A percentile compares a stretch with the other conserved stretches of the same genome.
Conservation (phyloP, 495 filamentous ascomycete species). For the Penicillium lividum region DNA sequence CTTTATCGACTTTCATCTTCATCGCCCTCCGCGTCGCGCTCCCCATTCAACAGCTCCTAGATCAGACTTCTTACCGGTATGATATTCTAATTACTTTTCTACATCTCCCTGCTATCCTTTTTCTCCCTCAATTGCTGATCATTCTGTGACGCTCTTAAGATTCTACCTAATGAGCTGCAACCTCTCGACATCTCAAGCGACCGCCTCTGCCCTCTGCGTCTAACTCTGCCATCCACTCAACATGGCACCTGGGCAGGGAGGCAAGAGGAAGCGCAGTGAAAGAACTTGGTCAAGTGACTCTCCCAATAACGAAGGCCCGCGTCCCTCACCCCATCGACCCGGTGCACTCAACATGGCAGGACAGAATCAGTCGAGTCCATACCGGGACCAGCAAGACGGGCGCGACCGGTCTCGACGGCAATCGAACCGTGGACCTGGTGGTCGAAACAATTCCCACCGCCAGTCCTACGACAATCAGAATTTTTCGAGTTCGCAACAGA, state of each 20-base stretch:
- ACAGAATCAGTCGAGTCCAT: conserved; percentile 43
- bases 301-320: conserved; percentile 46
- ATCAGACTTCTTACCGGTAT: conserved; percentile 21
- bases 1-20: conserved; percentile 26
- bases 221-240: conserved; percentile 25
- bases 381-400: conserved; percentile 45
- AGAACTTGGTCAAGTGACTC: conserved; percentile 53
- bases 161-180: conserved; percentile 44
- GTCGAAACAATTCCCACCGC: conserved; percentile 38
- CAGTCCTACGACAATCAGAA: conserved; percentile 35
- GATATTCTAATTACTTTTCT: not conserved
- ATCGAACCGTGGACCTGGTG: conserved; percentile 42
- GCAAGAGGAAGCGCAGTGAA: conserved; percentile 61
- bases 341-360: conserved; percentile 60
- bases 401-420: conserved; percentile 47
- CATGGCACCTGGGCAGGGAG: conserved; percentile 55
- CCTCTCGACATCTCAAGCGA: conserved; percentile 30
- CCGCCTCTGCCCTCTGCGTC: conserved; percentile 31
- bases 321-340: conserved; percentile 67
- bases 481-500: conserved; percentile 32
- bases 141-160: conserved; percentile 17
- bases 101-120: not conserved
- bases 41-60: conserved; percentile 5
- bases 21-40: conserved; percentile 16
- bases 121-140: conserved; percentile 16